These are phyloP conservation scores for Tagetes patula DNA, from an alignment of 129 eudicot species.

Conservation along the genomic window DNA sequence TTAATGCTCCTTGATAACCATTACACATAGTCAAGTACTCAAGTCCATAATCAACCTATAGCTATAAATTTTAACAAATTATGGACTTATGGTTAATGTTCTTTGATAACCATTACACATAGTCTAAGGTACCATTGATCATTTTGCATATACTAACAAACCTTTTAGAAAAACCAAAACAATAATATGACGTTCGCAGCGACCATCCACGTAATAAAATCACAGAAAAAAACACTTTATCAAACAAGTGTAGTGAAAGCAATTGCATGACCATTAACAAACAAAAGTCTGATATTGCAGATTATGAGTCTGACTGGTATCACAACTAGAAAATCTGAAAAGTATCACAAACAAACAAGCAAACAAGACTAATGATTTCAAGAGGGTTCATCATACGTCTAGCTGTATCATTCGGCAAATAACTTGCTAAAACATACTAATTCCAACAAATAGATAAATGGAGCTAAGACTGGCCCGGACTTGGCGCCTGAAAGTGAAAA, in stretches of 20 bases:
- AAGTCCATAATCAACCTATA: no score
- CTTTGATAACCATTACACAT: no score
- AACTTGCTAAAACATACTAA: background rate
- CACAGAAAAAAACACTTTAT: no score
- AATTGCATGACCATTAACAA: background rate
- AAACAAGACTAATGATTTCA: conserved; percentile 7
- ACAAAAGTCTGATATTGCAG: background rate
- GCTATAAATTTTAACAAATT: no score
- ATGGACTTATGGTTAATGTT: no score
- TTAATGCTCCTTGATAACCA: no score
- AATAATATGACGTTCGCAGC: no score
- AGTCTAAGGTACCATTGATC: no score
- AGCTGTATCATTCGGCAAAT: conserved; percentile 1
- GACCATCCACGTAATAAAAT: no score
- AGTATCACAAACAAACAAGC: conserved; percentile 15
- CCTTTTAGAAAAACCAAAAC: no score
- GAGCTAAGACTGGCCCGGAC: conserved; percentile 25
- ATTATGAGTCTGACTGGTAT: background rate
- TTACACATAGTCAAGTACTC: no score
- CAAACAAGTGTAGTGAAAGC: background rate
- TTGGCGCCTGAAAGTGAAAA: conserved; percentile 40
- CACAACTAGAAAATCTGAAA: background rate
- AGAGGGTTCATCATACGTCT: background rate
- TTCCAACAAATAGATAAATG: background rate
- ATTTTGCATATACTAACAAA: no score